A percentile compares a stretch with the other conserved stretches of the same genome.
Conservation (phyloP, 345 rosid genomes). For the Psidium friedrichsthalianum region DNA sequence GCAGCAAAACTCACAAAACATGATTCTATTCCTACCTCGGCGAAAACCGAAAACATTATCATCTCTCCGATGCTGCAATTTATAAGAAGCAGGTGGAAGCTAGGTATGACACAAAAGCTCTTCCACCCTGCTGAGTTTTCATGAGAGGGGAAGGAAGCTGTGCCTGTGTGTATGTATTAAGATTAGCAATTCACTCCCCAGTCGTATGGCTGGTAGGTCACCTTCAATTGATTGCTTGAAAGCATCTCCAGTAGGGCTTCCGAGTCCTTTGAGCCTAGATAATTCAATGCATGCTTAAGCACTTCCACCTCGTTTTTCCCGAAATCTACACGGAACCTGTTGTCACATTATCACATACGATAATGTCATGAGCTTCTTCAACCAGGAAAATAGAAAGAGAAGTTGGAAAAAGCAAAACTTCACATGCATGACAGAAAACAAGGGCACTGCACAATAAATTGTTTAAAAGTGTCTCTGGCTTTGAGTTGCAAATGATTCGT, state of each 20-base stretch:
- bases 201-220: constrained; percentile 60
- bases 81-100: neutral
- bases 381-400: neutral
- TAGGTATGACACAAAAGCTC: neutral
- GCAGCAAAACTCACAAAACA: neutral
- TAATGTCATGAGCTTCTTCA: neutral
- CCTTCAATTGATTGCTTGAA: constrained; percentile 49
- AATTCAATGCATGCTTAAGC: constrained; percentile 67
- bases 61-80: neutral
- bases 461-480: neutral
- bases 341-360: neutral
- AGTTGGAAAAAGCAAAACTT: neutral
- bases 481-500: neutral
- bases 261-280: constrained; percentile 49
- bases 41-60: neutral
- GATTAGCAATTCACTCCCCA: constrained; percentile 66
- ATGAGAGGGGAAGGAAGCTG: neutral
- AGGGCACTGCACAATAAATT: neutral
- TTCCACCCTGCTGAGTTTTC: neutral
- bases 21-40: neutral
- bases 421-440: neutral
- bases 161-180: neutral
- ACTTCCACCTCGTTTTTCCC: constrained; percentile 65
- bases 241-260: constrained; percentile 58
- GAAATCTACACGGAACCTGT: constrained; percentile 67